These are phyloP conservation scores for Geotrichum phurueaensis DNA, from an alignment of 1,139 yeast genomes.

Conservation along the genomic window DNA sequence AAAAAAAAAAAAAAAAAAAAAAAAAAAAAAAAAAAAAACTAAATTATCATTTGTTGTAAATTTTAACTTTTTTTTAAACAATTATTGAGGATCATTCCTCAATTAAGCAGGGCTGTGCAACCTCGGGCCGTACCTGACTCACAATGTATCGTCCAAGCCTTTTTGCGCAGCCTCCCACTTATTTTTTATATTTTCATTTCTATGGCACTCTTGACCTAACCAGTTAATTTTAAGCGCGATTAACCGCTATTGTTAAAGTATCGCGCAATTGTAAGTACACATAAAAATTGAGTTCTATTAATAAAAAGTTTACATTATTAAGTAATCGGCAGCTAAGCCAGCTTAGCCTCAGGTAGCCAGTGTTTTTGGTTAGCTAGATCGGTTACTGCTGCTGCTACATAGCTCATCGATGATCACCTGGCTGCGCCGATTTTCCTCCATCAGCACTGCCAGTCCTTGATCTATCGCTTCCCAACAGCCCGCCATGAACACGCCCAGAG, in stretches of 20 bases:
- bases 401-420: not conserved
- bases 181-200: not conserved
- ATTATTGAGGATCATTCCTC: not conserved
- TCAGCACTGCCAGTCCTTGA: not conserved
- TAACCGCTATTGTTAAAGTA: no score
- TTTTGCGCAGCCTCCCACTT: not conserved
- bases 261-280: no score
- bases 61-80: not conserved
- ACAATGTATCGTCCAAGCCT: not conserved
- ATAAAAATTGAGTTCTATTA: no score
- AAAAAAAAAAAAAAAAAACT: not conserved
- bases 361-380: not conserved
- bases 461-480: constrained; percentile 11
- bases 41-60: not conserved
- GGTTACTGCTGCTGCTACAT: not conserved
- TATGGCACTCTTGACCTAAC: not conserved
- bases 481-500: not conserved
- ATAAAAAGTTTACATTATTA: not conserved
- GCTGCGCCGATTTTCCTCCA: not conserved
- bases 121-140: not conserved
- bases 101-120: not conserved
- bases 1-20: not conserved
- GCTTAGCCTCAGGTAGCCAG: not conserved
- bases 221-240: no score
- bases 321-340: not conserved